A percentile compares a stretch with the other conserved stretches of the same genome.
Evolutionary conservation across 352 stramenopile genomes (phyloP).

Genomic region (Globisporangium rhizosaccharum): DNA sequence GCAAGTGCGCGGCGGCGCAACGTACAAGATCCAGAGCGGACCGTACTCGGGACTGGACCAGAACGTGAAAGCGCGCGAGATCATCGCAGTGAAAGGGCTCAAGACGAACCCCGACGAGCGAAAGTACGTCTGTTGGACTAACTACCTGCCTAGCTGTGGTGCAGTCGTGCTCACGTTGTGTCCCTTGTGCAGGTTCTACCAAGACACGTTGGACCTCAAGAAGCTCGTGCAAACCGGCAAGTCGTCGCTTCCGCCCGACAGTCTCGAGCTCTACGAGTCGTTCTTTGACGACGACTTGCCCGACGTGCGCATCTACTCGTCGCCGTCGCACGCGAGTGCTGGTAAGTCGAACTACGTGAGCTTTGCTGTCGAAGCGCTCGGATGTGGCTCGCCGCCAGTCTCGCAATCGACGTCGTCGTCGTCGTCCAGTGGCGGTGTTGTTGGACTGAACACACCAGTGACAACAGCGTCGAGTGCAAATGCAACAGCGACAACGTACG

Average conservation of each 20-base stretch:
- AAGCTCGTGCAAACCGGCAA: conserved; percentile 47
- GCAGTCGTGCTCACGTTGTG: neutral
- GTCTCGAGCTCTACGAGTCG: conserved; percentile 73
- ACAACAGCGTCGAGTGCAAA: neutral
- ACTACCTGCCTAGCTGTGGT: neutral
- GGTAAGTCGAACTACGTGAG: conserved; percentile 11
- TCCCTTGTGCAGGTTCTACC: conserved; percentile 38
- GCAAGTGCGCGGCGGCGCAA: conserved; percentile 62
- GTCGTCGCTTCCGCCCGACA: conserved; percentile 52
- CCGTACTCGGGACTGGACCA: conserved; percentile 79
- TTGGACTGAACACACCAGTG: neutral
- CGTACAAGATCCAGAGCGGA: conserved; percentile 74
- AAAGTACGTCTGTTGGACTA: conserved; percentile 23
- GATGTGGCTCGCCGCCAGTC: conserved; percentile 1
- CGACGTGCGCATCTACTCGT: conserved; percentile 41
- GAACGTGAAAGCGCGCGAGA: conserved; percentile 66
- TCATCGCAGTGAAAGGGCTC: conserved; percentile 70
- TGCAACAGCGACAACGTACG: neutral
- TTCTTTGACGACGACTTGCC: conserved; percentile 75
- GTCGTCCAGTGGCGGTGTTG: neutral
- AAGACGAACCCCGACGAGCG: conserved; percentile 59
- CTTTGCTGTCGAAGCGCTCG: conserved; percentile 16
- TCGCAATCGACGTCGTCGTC: conserved; percentile 2
- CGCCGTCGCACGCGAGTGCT: conserved; percentile 5
- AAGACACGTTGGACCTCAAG: conserved; percentile 66